These are phyloP conservation scores for Fraxinus ornus DNA, from an alignment of 305 asterid species.

Conservation along the genomic window DNA sequence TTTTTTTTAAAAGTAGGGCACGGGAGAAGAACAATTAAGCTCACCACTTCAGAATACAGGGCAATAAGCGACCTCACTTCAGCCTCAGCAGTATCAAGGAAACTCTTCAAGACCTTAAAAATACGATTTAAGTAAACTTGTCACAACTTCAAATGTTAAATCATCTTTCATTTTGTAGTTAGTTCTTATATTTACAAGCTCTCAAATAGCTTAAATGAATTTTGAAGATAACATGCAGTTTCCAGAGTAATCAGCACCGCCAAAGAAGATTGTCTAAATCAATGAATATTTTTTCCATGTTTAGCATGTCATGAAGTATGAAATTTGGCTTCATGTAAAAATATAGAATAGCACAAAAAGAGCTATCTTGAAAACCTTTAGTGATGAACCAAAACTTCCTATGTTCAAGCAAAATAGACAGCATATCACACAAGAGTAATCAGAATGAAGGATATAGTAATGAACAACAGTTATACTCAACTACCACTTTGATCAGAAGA, in stretches of 20 bases:
- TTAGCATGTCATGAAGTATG: background rate
- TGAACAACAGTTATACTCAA: background rate
- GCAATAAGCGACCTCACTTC: constrained; percentile 89
- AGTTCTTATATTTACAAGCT: background rate
- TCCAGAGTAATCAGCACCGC: constrained; percentile 6
- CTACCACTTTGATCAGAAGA: background rate
- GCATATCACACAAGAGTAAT: background rate
- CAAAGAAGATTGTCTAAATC: background rate
- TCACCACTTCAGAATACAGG: constrained; percentile 93
- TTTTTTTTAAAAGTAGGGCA: background rate
- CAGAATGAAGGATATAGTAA: background rate
- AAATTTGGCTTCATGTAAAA: background rate
- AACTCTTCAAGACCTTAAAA: constrained; percentile 73
- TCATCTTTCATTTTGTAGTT: background rate
- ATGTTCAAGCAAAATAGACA: background rate
- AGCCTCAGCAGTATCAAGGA: constrained; percentile 86
- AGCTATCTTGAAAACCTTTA: background rate
- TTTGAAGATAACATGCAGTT: background rate
- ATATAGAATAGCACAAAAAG: background rate
- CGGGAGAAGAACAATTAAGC: constrained; percentile 27
- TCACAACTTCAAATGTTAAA: background rate
- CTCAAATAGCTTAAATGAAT: constrained; percentile 1
- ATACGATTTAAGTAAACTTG: too few species aligned
- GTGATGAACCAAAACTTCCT: background rate
- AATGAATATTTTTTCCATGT: background rate